Conservation (phyloP, 129 eudicot species). For the Centrapalus pauciflorus region DNA sequence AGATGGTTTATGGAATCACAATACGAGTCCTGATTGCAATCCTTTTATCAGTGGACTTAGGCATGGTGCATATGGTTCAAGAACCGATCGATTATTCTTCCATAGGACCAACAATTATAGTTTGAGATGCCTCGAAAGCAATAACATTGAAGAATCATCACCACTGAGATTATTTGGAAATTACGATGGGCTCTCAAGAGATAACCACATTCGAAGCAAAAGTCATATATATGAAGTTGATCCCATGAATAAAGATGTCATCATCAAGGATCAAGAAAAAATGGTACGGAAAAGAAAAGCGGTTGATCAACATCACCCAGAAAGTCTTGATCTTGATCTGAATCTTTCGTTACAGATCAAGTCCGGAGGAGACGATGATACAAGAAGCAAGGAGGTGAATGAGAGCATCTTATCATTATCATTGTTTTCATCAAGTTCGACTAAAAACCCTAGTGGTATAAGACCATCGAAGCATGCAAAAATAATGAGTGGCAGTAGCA, state of each 20-base stretch:
- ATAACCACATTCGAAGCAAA: neutral
- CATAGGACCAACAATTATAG: conserved; percentile 15
- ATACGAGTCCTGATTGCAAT: conserved; percentile 28
- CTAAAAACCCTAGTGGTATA: conserved; percentile 16
- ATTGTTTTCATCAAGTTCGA: conserved; percentile 41
- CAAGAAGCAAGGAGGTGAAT: neutral
- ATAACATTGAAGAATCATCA: conserved; percentile 10
- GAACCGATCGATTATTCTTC: conserved; percentile 20
- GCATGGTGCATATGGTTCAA: conserved; percentile 30
- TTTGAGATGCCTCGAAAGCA: conserved; percentile 27
- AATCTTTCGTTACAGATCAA: conserved; percentile 39
- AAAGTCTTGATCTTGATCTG: conserved; percentile 40
- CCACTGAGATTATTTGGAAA: conserved; percentile 14
- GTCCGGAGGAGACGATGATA: conserved; percentile 17
- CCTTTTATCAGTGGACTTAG: conserved; percentile 30
- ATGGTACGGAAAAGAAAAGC: conserved; percentile 43
- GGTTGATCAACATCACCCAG: conserved; percentile 4
- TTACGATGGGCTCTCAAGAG: neutral
- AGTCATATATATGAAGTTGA: neutral
- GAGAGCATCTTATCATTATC: conserved; percentile 42
- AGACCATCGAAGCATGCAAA: conserved; percentile 40
- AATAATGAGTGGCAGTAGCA: conserved; percentile 20
- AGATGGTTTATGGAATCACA: conserved; percentile 43
- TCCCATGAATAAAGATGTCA: neutral
- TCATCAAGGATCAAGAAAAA: conserved; percentile 23